Percentiles rank a stretch among this genome's conserved stretches.
Conservation (phyloP, 345 rosid species). For the Laguncularia racemosa region DNA sequence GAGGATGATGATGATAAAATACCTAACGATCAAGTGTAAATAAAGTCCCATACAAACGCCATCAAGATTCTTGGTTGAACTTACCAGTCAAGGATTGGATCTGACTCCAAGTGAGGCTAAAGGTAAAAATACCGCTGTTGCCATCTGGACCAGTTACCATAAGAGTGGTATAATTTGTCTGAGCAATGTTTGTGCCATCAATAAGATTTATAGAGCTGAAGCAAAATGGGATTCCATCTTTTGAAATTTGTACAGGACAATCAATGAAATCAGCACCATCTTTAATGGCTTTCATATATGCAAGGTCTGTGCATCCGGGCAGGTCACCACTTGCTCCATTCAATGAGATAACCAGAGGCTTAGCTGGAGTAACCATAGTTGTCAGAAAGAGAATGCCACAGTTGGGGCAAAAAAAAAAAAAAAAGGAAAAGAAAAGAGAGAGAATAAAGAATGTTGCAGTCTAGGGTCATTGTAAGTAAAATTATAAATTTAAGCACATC, state of each 20-base stretch:
- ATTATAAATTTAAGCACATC: no score
- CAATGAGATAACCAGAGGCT: constrained; percentile 49
- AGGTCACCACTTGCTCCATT: constrained; percentile 93
- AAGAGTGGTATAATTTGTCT: constrained; percentile 32
- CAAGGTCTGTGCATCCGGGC: constrained; percentile 79
- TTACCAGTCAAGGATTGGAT: constrained; percentile 58
- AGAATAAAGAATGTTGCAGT: no score
- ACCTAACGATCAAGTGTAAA: no score
- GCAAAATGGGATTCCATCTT: constrained; percentile 70
- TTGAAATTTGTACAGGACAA: constrained; percentile 82
- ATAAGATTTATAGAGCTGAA: constrained; percentile 52
- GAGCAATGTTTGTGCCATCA: constrained; percentile 31
- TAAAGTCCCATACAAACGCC: no score
- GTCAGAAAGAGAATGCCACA: constrained; percentile 4
- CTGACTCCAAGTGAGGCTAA: constrained; percentile 59
- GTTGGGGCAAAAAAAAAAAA: not conserved
- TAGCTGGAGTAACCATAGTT: constrained; percentile 24
- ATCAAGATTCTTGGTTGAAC: constrained; percentile 14
- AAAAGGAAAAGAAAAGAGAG: no score
- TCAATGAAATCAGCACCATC: constrained; percentile 73
- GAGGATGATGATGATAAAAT: no score
- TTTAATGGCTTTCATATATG: constrained; percentile 59
- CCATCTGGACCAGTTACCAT: constrained; percentile 29
- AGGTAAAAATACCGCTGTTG: constrained; percentile 45
- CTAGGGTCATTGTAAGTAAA: no score